Base-by-base conservation (phyloP, 2,329 filamentous ascomycete species). In the Colletotrichum sp. region DNA sequence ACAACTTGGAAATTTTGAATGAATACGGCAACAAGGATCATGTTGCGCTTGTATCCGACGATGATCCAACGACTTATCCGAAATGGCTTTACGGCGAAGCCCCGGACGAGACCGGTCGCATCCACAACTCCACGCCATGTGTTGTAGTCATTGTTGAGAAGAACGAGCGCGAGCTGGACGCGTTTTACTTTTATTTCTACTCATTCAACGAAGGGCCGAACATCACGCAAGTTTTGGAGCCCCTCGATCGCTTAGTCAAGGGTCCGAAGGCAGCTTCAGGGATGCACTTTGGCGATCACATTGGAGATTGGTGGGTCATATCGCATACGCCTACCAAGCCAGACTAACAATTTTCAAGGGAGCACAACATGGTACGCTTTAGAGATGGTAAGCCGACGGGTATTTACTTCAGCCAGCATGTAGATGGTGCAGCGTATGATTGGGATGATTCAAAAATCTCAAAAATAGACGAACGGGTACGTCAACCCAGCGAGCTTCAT, bases 141-240 rank as follows among this genome's bases (percentile, higher is more conserved):
- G 81, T 81, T 2, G 81, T 84, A 4, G 79, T 84, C 24, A 44
- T 84, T 10, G 81, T 84, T 0, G 80, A 82, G 16, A 81, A 81
- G 69, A 76, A 69, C 36, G 52, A 79, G 8, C 32, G 77, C 2
- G 81, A 83, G 8, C 9, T 83, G 1, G 83, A 83, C 36, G 83
- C 81, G 0, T 84, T 84, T 12, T 84, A 81, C 71, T 84, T 84
- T 52, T 84, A 84, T 28, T 84, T 84, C 18, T 84, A 84, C 65
- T 83, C 83, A 0, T 84, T 80, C 28, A 81, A 84, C 2, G 79
- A 81, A 32, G 83, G 83, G 0, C 78, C 81, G 0, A 84, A 84
- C 21, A 79, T 83, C 69, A 83, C 81, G 0, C 83, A 84, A 44
- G 82, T 84, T 0, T 16, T 84, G 30, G 80, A 82, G 30, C 83